These are phyloP conservation scores for Russula earlei DNA, from an alignment of 768 basidiomycete genomes.

Conservation along the genomic window DNA sequence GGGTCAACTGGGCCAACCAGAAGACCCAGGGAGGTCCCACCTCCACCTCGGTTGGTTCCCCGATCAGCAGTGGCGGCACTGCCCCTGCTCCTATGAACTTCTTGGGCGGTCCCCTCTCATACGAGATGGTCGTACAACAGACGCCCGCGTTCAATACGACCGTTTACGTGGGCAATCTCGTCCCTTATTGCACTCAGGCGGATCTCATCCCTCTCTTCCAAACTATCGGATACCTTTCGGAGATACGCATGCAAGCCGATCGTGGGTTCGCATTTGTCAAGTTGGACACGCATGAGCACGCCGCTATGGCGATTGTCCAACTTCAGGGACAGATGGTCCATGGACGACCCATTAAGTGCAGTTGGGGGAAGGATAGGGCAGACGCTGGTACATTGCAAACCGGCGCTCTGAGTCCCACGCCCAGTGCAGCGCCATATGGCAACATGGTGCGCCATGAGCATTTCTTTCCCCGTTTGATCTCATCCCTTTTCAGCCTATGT, in stretches of 20 bases:
- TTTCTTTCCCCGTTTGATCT: neutral
- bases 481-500: conserved; percentile 55
- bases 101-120: conserved; percentile 80
- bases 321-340: conserved; percentile 96
- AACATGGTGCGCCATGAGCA: conserved; percentile 52
- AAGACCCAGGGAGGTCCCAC: conserved; percentile 74
- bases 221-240: conserved; percentile 95
- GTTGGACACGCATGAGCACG: conserved; percentile 96
- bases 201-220: conserved; percentile 98
- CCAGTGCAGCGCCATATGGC: conserved; percentile 57
- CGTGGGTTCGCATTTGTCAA: conserved; percentile 99
- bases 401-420: conserved; percentile 49
- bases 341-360: conserved; percentile 94
- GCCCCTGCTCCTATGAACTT: conserved; percentile 89
- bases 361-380: conserved; percentile 95
- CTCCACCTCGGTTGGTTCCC: conserved; percentile 5
- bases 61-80: conserved; percentile 33
- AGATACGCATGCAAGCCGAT: conserved; percentile 99
- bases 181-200: conserved; percentile 93
- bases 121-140: conserved; percentile 89
- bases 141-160: conserved; percentile 92
- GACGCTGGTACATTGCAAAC: conserved; percentile 53
- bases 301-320: conserved; percentile 96
- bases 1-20: conserved; percentile 99
- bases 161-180: conserved; percentile 97